Base-by-base conservation (phyloP, 164 flowering plant genomes). In the Magnolia sinica region DNA sequence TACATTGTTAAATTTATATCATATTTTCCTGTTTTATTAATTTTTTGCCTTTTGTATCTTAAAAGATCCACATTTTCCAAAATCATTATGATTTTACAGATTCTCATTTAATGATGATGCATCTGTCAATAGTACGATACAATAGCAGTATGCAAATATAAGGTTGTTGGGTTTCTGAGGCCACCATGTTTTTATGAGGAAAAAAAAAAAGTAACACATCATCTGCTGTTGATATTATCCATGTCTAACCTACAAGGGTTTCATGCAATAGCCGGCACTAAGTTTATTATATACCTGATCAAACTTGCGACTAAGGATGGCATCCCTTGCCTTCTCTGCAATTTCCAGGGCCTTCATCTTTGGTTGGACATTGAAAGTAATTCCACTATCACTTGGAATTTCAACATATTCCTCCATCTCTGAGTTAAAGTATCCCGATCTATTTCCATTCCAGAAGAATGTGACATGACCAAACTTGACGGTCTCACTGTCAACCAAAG, bases 381-480 rank as follows among this genome's bases (percentile, higher is more conserved):
- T 96, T 74, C 99, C 99, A 78, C 58, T 64, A 76, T 96, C 99
- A 87, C 99, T 96, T 6, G 98, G 99, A 78, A 96, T 87, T 86
- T 96, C 99, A n/a, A 96, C 95, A 76, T 96, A 96, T 74, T 96
- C 97, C 79, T 96, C 99, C 94, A 96, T 70, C 29, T 87, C 85
- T 16, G 85, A 31, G 73, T 91, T 84, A 74, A 96, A 96, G 82
- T 82, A 93, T 13, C 99, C 99, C 9, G 99, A 93, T 31, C 99
- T 96, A 65, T 96, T 96, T 66, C 99, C 99, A 82, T 96, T 96
- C 99, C 98, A 96, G 89, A 96, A 96, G 81, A 96, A 96, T 37
- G 99, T 96, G 73, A 96, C 99, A 82, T 96, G 99, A 8, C 99
- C 99, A 82, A 96, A 96, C 77, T 96, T 96, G 59, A 96, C 99